Evolutionary conservation across 306 rosid species (phyloP), one percentile per base, ranked within the genome.

Genomic region (Quercus wislizeni): DNA sequence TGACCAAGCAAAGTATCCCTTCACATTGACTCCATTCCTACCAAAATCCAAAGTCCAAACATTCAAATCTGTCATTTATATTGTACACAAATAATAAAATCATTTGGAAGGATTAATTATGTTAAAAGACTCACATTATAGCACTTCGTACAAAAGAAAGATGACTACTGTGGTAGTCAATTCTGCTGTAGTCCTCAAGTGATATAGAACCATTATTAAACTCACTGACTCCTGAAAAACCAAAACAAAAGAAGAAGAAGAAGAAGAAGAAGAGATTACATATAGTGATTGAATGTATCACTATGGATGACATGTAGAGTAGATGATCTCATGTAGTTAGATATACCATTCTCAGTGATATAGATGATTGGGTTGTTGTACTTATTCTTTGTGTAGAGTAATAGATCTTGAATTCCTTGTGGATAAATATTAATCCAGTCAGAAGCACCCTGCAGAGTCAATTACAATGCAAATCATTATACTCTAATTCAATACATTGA

Each of bases 301-400:
- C 15, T 49, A 49, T 49, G 54, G 54, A 12, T 49, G 54, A 2
- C 5, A 49, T 0, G 54, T 25, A 1, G 4, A 49, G 11, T 21
- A 14, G 13, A 4, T 14, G 76, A 1, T 25, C 20, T n/a, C 12
- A 46, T 70, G 18, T 6, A 38, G 46, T 38, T 13, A 17, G 1
- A 23, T 52, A 7, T 74, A 86, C 87, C 89, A 43, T 83, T 86
- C 54, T 83, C 89, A 10, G 85, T 83, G 20, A 83, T 77, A 59
- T 83, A 86, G 41, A 83, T 80, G 10, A 70, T 4, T 67, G 85
- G 87, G 74, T 83, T 33, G n/a, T 86, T 69, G 68, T 73, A 86
- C 33, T 80, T 83, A 8, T 18, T 67, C 62, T 80, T 83, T 5
- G 76, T 83, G 78, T 86, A 86, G 30, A 68, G 55, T 52, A 83